Base-by-base conservation (phyloP, 176 grass and related monocot genomes). In the Musa acuminata region DNA sequence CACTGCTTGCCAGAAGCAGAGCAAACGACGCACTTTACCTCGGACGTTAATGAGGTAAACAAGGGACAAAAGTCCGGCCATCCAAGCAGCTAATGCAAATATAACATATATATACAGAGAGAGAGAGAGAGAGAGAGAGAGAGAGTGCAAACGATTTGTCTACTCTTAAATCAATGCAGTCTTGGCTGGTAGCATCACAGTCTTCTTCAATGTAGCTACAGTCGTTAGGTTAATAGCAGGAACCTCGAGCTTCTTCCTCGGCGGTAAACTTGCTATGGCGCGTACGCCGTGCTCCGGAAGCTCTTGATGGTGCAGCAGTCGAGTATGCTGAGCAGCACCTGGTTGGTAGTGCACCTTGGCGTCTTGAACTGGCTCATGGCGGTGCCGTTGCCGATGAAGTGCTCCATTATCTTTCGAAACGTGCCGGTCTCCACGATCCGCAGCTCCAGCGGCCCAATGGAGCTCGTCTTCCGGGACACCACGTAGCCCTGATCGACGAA, bases 311-410 rank as follows among this genome's bases (percentile, higher is more conserved):
- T 80, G 78, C 69, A 52, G 13, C 69, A 21, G 22, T 80, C 78
- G 43, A 80, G 78, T 8, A 80, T 64, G 20, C 13, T 20, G 2
- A 80, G 55, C 67, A 80, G 57, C 13, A 27, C 55, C 49, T 64
- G 43, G 78, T 80, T 72, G 43, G 21, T 53, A 69, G 69, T 80
- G 84, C 90, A 93, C 65, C 90, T 71, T 1, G 90, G 90, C 60
- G 84, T 85, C 82, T 93, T 93, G 90, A 87, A 93, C 78, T 93
- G 87, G 77, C 86, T 93, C 82, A 85, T 86, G 59, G 90, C 82
- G 2, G 82, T 77, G 60, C 90, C 87, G 14, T 87, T 76, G 35
- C 80, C 76, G 70, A 89, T 75, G 74, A 80, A 87, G 74, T 81
- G 71, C 82, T 93, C 90, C 90, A 93, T 81, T 52, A 93, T 81